Evolutionary conservation across 108 stramenopile genomes (phyloP).

Genomic region (Pseudonitzschia multiseries): DNA sequence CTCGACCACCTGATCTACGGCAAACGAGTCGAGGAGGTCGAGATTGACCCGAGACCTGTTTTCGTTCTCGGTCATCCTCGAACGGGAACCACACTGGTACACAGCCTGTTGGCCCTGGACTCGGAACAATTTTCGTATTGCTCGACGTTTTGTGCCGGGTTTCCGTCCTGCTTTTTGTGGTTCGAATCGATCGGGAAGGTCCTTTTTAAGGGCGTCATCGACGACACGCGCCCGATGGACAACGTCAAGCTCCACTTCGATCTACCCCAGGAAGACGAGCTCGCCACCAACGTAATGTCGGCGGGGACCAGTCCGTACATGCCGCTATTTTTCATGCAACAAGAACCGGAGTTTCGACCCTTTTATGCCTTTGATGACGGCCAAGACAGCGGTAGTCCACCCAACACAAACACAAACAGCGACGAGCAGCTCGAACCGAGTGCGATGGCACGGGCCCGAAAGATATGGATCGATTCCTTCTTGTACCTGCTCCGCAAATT

Average conservation of each 20-base stretch:
- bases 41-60: constrained; percentile 30
- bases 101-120: constrained; percentile 47
- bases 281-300: constrained; percentile 38
- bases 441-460: constrained; percentile 28
- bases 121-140: constrained; percentile 41
- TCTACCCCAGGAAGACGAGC: constrained; percentile 55
- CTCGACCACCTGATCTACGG: constrained; percentile 22
- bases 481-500: constrained; percentile 32
- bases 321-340: constrained; percentile 39
- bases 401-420: background rate
- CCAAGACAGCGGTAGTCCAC: background rate
- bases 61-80: constrained; percentile 56
- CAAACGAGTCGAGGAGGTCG: constrained; percentile 5
- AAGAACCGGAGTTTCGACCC: constrained; percentile 36
- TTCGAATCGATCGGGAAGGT: constrained; percentile 48
- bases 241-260: constrained; percentile 47
- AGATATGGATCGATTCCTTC: constrained; percentile 36
- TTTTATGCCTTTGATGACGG: constrained; percentile 34
- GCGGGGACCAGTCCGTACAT: constrained; percentile 42
- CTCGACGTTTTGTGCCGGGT: constrained; percentile 51
- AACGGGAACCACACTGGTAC: constrained; percentile 50
- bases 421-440: constrained; percentile 22
- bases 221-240: constrained; percentile 51
- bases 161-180: constrained; percentile 49
- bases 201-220: constrained; percentile 35